phyloP scores from a whole-genome alignment of 106 monocot species.

The Dioscorea dumetorum region DNA sequence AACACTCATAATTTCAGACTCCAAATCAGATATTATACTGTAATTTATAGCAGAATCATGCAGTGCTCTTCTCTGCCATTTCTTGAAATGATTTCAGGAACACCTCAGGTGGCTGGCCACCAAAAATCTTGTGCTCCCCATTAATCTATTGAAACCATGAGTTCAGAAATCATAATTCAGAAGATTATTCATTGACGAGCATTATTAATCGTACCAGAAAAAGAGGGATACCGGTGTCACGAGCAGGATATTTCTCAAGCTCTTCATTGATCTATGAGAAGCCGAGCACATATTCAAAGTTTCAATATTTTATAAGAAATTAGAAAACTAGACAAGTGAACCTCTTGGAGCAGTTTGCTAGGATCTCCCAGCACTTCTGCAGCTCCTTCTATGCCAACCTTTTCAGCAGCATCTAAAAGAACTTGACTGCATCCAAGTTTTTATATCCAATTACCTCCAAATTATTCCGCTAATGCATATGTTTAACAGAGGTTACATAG shows the following conservation, averaged over 20 bases:
- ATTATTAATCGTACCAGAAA: conserved; percentile 49
- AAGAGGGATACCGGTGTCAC: conserved; percentile 66
- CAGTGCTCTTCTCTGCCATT: background rate
- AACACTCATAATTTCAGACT: too few species aligned
- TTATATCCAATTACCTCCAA: background rate
- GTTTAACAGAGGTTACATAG: background rate
- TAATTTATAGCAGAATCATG: too few species aligned
- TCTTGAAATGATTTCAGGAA: background rate
- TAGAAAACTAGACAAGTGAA: conserved; percentile 5
- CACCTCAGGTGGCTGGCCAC: background rate
- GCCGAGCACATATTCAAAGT: background rate
- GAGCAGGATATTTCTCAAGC: conserved; percentile 59
- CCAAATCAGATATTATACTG: too few species aligned
- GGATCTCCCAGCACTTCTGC: conserved; percentile 69
- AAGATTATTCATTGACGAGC: background rate
- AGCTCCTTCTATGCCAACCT: conserved; percentile 75
- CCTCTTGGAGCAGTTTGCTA: conserved; percentile 61
- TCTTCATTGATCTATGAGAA: conserved; percentile 64
- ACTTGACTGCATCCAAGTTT: conserved; percentile 54
- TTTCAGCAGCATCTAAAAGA: conserved; percentile 77
- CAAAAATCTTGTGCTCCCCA: conserved; percentile 21
- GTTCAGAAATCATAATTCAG: background rate
- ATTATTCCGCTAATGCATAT: background rate
- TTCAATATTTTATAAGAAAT: background rate
- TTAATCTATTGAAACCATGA: conserved; percentile 23